These are phyloP conservation scores for Centaurea solstitialis DNA, from an alignment of 129 eudicot species.

Conservation along the genomic window DNA sequence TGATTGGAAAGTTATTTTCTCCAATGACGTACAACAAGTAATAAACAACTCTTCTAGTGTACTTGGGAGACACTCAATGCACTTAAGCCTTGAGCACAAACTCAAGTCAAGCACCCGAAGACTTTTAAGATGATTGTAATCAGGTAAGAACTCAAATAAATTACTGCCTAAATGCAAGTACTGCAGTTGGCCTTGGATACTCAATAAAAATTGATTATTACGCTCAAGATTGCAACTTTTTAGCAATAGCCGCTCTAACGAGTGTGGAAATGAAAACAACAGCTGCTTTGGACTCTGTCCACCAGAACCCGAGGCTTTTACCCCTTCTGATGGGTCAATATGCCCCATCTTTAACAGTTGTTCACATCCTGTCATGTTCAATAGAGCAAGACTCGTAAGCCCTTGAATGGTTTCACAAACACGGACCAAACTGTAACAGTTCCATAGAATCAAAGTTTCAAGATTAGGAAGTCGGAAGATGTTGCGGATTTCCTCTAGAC, in stretches of 20 bases:
- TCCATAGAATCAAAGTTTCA: constrained; percentile 20
- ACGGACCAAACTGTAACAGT: constrained; percentile 4
- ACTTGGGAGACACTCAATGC: constrained; percentile 12
- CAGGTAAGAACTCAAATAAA: constrained; percentile 1
- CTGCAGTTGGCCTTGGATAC: constrained; percentile 1
- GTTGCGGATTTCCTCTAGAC: neutral
- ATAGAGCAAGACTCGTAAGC: constrained; percentile 16
- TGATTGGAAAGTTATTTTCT: neutral
- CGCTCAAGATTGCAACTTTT: constrained; percentile 9
- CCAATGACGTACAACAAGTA: neutral
- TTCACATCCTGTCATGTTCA: constrained; percentile 16
- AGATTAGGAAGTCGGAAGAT: constrained; percentile 13
- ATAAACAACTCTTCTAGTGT: constrained; percentile 23
- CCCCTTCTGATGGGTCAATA: neutral
- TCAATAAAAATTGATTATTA: neutral
- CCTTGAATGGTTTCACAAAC: constrained; percentile 8
- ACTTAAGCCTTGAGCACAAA: constrained; percentile 13
- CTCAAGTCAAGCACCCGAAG: constrained; percentile 16
- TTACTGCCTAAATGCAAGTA: constrained; percentile 19
- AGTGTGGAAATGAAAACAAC: neutral
- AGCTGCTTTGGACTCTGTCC: neutral
- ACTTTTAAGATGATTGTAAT: neutral
- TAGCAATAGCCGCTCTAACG: neutral
- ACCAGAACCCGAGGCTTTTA: neutral
- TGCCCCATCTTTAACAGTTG: neutral